phyloP scores from a whole-genome alignment of 108 stramenopile genomes.

The Bacterosira constricta region DNA sequence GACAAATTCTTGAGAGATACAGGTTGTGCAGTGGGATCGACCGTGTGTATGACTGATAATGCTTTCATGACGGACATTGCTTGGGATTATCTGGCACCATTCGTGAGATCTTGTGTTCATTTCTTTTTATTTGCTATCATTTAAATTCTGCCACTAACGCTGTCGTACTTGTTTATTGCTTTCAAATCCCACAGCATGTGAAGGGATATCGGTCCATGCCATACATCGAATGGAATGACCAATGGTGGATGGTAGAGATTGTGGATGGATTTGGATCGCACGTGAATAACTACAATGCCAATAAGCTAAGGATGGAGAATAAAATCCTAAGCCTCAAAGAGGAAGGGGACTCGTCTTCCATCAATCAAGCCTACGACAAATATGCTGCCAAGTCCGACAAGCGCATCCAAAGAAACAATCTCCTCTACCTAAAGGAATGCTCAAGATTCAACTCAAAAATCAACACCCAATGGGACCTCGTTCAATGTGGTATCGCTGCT shows the following conservation, averaged over 20 bases:
- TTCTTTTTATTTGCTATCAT: no score
- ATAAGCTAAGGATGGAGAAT: background rate
- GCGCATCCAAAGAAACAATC: background rate
- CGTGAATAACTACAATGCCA: background rate
- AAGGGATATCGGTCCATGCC: no score
- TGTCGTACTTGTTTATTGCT: no score
- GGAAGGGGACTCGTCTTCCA: background rate
- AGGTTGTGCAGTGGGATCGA: no score
- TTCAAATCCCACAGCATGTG: no score
- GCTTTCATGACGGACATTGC: no score
- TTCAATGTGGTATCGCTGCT: background rate
- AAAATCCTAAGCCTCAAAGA: constrained; percentile 4
- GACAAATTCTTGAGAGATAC: background rate
- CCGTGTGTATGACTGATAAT: no score
- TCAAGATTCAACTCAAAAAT: background rate
- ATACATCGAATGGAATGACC: no score
- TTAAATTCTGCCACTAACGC: no score
- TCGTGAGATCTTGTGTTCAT: no score
- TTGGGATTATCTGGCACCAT: no score
- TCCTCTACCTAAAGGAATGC: background rate
- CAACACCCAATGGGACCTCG: background rate
- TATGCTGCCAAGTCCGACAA: background rate
- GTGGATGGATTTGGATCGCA: constrained; percentile 8
- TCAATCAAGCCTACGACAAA: background rate
- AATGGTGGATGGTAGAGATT: constrained; percentile 5